Conservation (phyloP, 345 rosid species). For the Eucalyptus fibrosa region DNA sequence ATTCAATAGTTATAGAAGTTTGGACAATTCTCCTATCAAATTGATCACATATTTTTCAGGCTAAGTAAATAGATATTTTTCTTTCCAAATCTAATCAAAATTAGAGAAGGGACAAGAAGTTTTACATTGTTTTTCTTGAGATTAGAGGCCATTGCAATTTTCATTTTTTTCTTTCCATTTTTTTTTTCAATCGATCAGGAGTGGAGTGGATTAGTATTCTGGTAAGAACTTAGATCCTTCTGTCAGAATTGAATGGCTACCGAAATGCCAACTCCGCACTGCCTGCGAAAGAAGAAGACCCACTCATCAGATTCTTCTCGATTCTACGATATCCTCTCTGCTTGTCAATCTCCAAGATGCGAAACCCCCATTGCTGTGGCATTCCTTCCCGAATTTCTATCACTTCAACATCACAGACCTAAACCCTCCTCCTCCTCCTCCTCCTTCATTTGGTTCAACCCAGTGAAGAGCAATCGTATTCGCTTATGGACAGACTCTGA, state of each 20-base stretch:
- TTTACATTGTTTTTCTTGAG: background rate
- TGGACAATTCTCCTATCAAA: background rate
- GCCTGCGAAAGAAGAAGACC: background rate
- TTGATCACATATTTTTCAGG: background rate
- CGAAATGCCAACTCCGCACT: background rate
- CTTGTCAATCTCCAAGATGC: background rate
- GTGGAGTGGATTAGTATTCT: background rate
- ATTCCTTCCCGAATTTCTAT: background rate
- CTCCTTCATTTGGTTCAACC: background rate
- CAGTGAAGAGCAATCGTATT: background rate
- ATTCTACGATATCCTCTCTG: background rate
- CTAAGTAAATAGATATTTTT: background rate
- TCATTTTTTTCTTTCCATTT: too few relatives aligned
- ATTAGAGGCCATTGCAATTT: background rate
- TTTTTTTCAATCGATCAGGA: background rate
- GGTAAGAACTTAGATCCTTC: background rate
- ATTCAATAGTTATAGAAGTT: accelerated
- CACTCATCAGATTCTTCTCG: background rate
- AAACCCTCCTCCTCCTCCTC: background rate
- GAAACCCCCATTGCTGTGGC: background rate
- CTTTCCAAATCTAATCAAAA: background rate
- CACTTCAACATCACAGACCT: background rate
- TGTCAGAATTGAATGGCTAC: background rate
- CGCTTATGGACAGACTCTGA: background rate
- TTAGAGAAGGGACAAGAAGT: background rate